These are phyloP conservation scores for Nigrospora oryzae DNA, from an alignment of 2,329 filamentous ascomycete genomes.

Conservation along the genomic window DNA sequence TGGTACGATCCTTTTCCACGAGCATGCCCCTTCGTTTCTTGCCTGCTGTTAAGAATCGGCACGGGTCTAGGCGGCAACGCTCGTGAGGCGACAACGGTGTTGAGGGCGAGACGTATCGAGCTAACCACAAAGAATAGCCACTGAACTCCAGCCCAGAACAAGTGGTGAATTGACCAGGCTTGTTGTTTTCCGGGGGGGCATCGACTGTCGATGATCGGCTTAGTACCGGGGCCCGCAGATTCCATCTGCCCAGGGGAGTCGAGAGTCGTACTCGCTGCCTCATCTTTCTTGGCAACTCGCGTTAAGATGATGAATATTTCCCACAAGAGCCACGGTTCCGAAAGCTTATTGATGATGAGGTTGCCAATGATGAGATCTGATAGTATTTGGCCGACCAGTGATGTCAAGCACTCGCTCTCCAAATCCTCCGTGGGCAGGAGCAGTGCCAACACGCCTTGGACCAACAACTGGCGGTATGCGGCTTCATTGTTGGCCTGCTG, in stretches of 20 bases:
- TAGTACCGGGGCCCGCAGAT: too few relatives aligned
- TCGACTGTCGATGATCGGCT: too few relatives aligned
- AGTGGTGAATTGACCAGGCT: slow-evolving; percentile 30
- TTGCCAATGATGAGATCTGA: slow-evolving; percentile 86
- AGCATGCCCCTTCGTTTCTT: slow-evolving; percentile 15
- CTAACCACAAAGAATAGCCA: slow-evolving; percentile 48
- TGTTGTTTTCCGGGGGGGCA: too few relatives aligned
- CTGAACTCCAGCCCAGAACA: slow-evolving; percentile 51
- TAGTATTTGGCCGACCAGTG: slow-evolving; percentile 78
- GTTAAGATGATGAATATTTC: slow-evolving; percentile 69
- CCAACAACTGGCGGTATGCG: slow-evolving; percentile 80
- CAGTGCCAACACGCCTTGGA: slow-evolving; percentile 71
- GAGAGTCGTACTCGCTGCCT: not conserved
- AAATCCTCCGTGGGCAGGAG: slow-evolving; percentile 89
- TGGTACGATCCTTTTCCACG: slow-evolving; percentile 11
- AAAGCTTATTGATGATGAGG: slow-evolving; percentile 68
- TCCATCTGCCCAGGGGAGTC: slow-evolving; percentile 1
- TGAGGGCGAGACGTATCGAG: slow-evolving; percentile 56
- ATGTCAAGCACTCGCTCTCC: slow-evolving; percentile 75
- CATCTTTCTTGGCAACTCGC: slow-evolving; percentile 22
- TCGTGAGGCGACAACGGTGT: slow-evolving; percentile 58
- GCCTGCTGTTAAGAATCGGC: slow-evolving; percentile 10
- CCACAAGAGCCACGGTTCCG: slow-evolving; percentile 84
- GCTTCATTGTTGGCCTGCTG: slow-evolving; percentile 70
- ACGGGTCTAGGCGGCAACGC: slow-evolving; percentile 49